A percentile compares a stretch with the other conserved stretches of the same genome.
These are phyloP conservation scores for Globisporangium lucens DNA, from an alignment of 352 stramenopile species.

Conservation along the genomic window DNA sequence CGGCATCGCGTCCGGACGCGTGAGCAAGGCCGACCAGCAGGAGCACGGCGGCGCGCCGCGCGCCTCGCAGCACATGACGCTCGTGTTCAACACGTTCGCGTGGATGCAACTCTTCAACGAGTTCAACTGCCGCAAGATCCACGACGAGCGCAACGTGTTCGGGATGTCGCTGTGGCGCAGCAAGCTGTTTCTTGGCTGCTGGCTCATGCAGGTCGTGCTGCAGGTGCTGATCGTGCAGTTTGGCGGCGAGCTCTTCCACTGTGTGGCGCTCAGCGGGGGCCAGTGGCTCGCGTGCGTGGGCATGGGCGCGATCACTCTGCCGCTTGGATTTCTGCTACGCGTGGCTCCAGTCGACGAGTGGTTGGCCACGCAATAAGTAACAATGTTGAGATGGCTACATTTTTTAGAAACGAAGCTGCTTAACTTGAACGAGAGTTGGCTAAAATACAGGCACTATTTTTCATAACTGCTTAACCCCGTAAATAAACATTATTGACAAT, in stretches of 20 bases:
- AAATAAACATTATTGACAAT: too few relatives aligned
- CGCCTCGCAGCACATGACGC: conserved; percentile 87
- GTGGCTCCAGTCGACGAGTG: neutral
- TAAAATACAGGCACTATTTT: too few relatives aligned
- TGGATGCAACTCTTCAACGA: conserved; percentile 95
- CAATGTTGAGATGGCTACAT: too few relatives aligned
- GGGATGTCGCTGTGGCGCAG: conserved; percentile 2
- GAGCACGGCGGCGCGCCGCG: neutral
- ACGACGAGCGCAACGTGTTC: conserved; percentile 42
- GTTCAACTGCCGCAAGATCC: conserved; percentile 79
- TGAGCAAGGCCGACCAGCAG: conserved; percentile 1
- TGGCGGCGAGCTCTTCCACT: conserved; percentile 45
- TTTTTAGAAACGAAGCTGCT: neutral
- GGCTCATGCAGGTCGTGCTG: conserved; percentile 69
- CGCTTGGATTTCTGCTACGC: conserved; percentile 32
- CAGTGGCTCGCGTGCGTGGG: conserved; percentile 28
- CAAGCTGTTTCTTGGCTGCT: conserved; percentile 77
- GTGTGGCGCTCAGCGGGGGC: conserved; percentile 4
- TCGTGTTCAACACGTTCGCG: conserved; percentile 98
- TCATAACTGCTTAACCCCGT: too few relatives aligned
- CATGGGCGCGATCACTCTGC: conserved; percentile 18
- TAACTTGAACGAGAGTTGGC: neutral
- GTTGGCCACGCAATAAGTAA: neutral
- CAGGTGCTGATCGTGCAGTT: conserved; percentile 92
- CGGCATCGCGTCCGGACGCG: conserved; percentile 13